These are phyloP conservation scores for Trypanosoma brucei DNA, from an alignment of 208 protist genomes.

Conservation along the genomic window DNA sequence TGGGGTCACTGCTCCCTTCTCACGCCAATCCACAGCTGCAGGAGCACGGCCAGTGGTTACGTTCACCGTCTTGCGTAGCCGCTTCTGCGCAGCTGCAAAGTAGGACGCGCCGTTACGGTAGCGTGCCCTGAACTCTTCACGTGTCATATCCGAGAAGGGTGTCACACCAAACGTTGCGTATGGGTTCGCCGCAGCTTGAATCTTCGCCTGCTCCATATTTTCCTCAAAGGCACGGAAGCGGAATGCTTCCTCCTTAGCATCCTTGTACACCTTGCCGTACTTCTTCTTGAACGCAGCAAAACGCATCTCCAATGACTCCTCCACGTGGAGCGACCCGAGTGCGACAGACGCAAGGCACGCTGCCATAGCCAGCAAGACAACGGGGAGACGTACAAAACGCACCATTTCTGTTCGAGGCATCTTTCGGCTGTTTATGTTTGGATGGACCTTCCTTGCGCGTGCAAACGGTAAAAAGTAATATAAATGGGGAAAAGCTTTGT, in stretches of 20 bases:
- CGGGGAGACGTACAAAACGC: background rate
- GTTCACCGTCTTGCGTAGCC: background rate
- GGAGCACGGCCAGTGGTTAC: conserved; percentile 5
- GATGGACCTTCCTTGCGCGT: background rate
- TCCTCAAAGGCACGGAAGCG: conserved; percentile 50
- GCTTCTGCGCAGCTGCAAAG: conserved; percentile 25
- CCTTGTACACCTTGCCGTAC: conserved; percentile 63
- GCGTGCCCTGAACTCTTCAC: conserved; percentile 37
- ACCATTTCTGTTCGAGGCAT: background rate
- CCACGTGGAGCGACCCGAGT: conserved; percentile 8
- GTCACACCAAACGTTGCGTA: conserved; percentile 51
- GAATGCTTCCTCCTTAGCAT: conserved; percentile 36
- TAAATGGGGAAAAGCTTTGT: background rate
- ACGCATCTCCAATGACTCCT: conserved; percentile 11
- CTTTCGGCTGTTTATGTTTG: background rate
- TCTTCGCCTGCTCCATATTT: conserved; percentile 45
- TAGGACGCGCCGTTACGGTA: conserved; percentile 37
- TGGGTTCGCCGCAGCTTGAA: conserved; percentile 33
- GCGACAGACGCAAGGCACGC: conserved; percentile 11
- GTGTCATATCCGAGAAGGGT: conserved; percentile 59
- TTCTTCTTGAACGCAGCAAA: conserved; percentile 71
- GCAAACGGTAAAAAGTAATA: background rate
- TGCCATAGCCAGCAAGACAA: conserved; percentile 5
- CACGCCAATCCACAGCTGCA: conserved; percentile 74
- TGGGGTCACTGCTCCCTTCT: conserved; percentile 77